These are phyloP conservation scores for Rubia balearica DNA, from an alignment of 305 asterid genomes.

Conservation along the genomic window DNA sequence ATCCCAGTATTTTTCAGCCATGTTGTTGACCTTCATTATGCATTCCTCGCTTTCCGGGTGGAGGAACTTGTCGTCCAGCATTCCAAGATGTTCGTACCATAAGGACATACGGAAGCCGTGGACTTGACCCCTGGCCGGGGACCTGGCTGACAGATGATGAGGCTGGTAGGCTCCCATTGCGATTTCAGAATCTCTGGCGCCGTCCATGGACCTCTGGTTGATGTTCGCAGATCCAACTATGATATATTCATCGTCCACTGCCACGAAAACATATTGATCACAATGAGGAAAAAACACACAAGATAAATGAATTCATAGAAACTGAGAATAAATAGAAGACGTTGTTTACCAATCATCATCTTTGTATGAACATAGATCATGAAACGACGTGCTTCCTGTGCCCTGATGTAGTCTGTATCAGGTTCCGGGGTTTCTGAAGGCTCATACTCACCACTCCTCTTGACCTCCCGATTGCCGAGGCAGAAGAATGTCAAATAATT, in stretches of 20 bases:
- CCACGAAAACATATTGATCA: conserved; percentile 14
- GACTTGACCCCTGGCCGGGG: conserved; percentile 75
- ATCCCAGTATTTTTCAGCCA: conserved; percentile 75
- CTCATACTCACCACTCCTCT: conserved; percentile 77
- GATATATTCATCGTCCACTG: conserved; percentile 91
- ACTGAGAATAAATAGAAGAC: neutral
- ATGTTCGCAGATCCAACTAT: conserved; percentile 91
- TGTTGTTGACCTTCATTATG: conserved; percentile 45
- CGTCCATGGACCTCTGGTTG: conserved; percentile 94
- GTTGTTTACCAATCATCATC: conserved; percentile 74
- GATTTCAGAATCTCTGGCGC: conserved; percentile 83
- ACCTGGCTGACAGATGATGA: conserved; percentile 46
- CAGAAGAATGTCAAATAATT: conserved; percentile 79
- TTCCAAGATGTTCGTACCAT: conserved; percentile 92
- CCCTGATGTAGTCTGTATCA: conserved; percentile 62
- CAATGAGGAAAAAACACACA: neutral
- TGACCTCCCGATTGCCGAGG: conserved; percentile 75
- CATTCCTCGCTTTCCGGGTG: conserved; percentile 68
- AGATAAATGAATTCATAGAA: neutral
- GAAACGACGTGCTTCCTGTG: conserved; percentile 92
- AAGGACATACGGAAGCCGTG: conserved; percentile 88
- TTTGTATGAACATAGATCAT: conserved; percentile 93
- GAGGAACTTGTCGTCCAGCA: conserved; percentile 62
- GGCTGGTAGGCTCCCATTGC: conserved; percentile 96
- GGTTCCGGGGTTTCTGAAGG: conserved; percentile 75